These are phyloP conservation scores for Paramarasmius palmivorus DNA, from an alignment of 1,284 basidiomycete species.

Conservation along the genomic window DNA sequence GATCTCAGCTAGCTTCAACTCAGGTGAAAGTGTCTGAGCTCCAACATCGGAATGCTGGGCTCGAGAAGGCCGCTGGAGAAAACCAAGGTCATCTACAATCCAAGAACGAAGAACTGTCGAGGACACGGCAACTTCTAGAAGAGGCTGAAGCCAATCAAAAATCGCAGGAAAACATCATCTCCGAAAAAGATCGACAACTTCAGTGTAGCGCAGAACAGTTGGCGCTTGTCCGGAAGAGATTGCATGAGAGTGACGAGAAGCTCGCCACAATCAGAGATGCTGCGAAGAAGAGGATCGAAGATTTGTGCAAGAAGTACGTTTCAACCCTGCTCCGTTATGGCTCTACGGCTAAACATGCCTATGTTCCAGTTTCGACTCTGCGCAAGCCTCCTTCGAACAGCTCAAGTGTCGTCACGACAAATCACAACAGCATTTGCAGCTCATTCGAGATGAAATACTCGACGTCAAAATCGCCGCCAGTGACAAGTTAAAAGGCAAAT, in stretches of 20 bases:
- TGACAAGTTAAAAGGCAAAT: slow-evolving; percentile 9
- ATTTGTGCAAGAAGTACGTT: slow-evolving; percentile 20
- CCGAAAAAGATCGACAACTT: slow-evolving; percentile 11
- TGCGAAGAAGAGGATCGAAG: slow-evolving; percentile 17
- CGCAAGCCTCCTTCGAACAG: slow-evolving; percentile 20
- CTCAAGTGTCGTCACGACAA: slow-evolving; percentile 25
- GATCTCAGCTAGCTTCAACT: slow-evolving; percentile 5
- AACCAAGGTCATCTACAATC: neutral
- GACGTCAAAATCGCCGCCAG: slow-evolving; percentile 13
- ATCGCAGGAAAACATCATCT: neutral
- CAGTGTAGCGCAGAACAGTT: neutral
- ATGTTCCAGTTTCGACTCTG: slow-evolving; percentile 22
- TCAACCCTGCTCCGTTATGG: neutral
- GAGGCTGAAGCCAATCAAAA: slow-evolving; percentile 1
- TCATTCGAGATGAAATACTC: slow-evolving; percentile 16
- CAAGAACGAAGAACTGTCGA: slow-evolving; percentile 1
- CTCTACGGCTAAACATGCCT: neutral
- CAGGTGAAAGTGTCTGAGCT: slow-evolving; percentile 1
- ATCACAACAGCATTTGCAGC: slow-evolving; percentile 17
- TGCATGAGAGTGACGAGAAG: slow-evolving; percentile 8
- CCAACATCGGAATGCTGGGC: neutral
- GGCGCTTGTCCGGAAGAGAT: slow-evolving; percentile 1
- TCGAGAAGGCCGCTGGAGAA: slow-evolving; percentile 3
- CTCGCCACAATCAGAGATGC: slow-evolving; percentile 12
- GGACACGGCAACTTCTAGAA: slow-evolving; percentile 1